Base-by-base conservation (phyloP, 1,139 yeast species). In the Scheffersomyces parashehatae region DNA sequence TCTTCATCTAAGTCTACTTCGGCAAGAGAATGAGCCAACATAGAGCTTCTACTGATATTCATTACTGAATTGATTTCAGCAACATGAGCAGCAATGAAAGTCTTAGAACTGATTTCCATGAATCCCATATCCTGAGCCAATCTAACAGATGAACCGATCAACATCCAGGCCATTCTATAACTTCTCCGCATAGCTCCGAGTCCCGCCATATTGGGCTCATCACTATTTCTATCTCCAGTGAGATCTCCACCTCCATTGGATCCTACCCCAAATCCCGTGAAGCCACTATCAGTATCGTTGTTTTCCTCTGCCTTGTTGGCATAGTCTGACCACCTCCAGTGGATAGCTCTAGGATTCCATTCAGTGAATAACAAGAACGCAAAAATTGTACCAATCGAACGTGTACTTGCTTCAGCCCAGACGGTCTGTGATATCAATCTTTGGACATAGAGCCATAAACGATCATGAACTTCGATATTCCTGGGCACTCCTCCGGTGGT, bases 341-440 rank as follows among this genome's bases (percentile, higher is more conserved):
- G 97, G 48, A 90, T 89, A 5, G 97, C 96, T 43, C 97, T 70
- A 1, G 97, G 97, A 55, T 89, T 89, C 97, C 97, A 90, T 61
- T 90, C 97, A 0, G 96, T 88, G 53, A 90, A 85, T n/a, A 91
- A 67, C 38, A 90, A 67, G 58, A 90, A 88, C 1, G 97, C 91
- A 54, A 86, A 77, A 5, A 89, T 84, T 0, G 97, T 89, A 1
- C 96, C 97, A 5, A 89, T 80, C 0, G 95, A 85, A 49, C 97
- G 70, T 4, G 96, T 86, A 47, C 90, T 83, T 0, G 96, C 95
- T 60, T 88, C 97, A 0, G 96, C 96, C 97, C 97, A 90, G 4
- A 89, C 93, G 0, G 96, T 85, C 60, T 85, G 89, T 2, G 96
- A 86, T 38, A 90, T 84, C 45, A 89, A 70, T 50, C 84, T 65